phyloP scores from a whole-genome alignment of 129 eudicot species.

The Ambrosia trifida region DNA sequence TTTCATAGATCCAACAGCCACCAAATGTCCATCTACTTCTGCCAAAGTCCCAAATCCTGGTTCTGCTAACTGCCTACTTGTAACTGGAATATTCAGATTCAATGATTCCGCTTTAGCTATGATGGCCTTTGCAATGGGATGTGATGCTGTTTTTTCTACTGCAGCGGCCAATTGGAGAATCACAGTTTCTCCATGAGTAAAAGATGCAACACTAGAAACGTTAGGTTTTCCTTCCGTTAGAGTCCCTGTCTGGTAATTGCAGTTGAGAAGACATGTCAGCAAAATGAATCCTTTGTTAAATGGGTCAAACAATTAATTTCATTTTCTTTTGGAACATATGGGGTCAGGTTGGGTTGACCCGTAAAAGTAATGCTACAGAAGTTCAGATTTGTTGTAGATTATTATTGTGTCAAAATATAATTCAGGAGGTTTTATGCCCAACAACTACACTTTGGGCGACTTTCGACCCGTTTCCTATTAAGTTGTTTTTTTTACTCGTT shows the following conservation, averaged over 20 bases:
- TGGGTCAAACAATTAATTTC: not conserved
- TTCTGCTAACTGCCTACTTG: constrained; percentile 74
- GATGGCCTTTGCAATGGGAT: constrained; percentile 93
- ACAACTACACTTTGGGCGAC: not conserved
- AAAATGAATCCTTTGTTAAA: not conserved
- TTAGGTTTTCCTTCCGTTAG: constrained; percentile 92
- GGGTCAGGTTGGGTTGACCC: not conserved
- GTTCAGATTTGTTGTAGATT: too few relatives aligned
- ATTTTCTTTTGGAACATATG: not conserved
- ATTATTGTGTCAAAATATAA: not conserved
- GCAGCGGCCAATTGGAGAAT: constrained; percentile 91
- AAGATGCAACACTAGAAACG: constrained; percentile 70
- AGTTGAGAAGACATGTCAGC: constrained; percentile 30
- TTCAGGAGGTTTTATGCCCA: not conserved
- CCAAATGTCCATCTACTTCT: constrained; percentile 84
- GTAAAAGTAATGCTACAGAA: too few relatives aligned
- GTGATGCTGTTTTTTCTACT: constrained; percentile 90
- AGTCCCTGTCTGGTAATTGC: constrained; percentile 76
- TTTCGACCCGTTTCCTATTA: not conserved
- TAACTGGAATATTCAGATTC: constrained; percentile 59
- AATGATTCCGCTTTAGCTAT: constrained; percentile 69
- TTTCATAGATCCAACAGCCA: constrained; percentile 82
- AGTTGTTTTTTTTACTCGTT: not conserved
- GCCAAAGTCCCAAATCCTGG: constrained; percentile 95
- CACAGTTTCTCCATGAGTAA: constrained; percentile 53